phyloP scores from a whole-genome alignment of 169 alveolate genomes.

The Cyclospora cayetanensis region DNA sequence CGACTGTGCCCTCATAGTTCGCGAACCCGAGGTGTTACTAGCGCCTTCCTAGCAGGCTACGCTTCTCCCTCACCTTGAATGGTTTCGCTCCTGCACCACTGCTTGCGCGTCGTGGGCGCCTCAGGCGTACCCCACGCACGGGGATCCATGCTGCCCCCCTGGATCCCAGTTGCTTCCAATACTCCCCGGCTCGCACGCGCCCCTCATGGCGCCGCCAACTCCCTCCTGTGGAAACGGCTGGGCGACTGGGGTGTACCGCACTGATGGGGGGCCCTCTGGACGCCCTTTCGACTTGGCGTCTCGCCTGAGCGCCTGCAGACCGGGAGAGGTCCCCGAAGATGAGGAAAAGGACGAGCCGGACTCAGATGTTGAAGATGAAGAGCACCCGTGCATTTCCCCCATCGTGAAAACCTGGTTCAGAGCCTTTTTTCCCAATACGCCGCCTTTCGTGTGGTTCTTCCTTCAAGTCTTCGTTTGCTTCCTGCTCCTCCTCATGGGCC shows the following conservation, averaged over 20 bases:
- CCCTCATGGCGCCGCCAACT: too few species aligned
- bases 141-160: not conserved
- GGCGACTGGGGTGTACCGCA: constrained; percentile 1
- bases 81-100: too few species aligned
- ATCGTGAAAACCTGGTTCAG: constrained; percentile 4
- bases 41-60: too few species aligned
- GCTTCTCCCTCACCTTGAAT: too few species aligned
- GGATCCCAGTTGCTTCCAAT: too few species aligned
- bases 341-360: constrained; percentile 39
- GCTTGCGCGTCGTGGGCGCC: too few species aligned
- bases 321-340: constrained; percentile 19
- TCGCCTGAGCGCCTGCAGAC: not conserved
- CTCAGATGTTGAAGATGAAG: constrained; percentile 50
- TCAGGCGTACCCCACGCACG: not conserved
- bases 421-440: constrained; percentile 55
- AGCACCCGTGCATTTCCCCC: not conserved
- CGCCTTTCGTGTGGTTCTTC: constrained; percentile 61
- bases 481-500: constrained; percentile 49
- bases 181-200: too few species aligned
- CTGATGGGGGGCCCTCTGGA: not conserved
- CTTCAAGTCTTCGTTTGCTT: constrained; percentile 13
- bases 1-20: too few species aligned
- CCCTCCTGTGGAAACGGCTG: not conserved
- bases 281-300: not conserved
- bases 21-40: too few species aligned